Evolutionary conservation across 495 filamentous ascomycete species (phyloP).

Genomic region (Xylaria telfairii): DNA sequence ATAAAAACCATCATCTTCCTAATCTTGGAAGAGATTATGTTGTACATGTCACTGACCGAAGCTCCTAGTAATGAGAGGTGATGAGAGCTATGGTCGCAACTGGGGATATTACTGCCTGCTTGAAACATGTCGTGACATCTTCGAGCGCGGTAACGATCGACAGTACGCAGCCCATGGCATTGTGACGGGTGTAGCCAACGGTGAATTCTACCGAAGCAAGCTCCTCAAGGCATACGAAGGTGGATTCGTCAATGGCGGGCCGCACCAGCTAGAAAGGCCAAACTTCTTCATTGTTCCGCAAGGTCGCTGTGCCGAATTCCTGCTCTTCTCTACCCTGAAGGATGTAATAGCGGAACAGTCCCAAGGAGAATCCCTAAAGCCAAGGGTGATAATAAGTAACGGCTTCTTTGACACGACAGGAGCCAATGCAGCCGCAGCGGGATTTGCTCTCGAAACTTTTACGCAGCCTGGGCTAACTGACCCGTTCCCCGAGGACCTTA

Average conservation of each 20-base stretch:
- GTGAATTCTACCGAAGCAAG: conserved; percentile 20
- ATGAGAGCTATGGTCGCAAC: conserved; percentile 27
- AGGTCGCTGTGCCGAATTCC: conserved; percentile 25
- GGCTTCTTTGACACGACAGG: conserved; percentile 26
- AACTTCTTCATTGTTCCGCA: conserved; percentile 26
- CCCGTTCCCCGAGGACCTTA: conserved; percentile 13
- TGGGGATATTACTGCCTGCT: conserved; percentile 27
- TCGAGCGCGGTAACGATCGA: conserved; percentile 20
- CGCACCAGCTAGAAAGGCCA: conserved; percentile 15
- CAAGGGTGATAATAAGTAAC: conserved; percentile 21
- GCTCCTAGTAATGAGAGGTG: conserved; percentile 16
- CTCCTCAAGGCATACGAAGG: conserved; percentile 14
- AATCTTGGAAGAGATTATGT: background rate
- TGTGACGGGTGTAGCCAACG: conserved; percentile 10
- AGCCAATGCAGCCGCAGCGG: conserved; percentile 20
- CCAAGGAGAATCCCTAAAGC: background rate
- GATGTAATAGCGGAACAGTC: conserved; percentile 2
- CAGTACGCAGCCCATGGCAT: conserved; percentile 6
- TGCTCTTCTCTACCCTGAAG: conserved; percentile 17
- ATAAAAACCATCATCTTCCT: background rate
- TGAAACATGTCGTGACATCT: conserved; percentile 23
- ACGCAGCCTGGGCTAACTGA: conserved; percentile 17
- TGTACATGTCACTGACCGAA: conserved; percentile 11
- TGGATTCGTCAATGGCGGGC: conserved; percentile 25
- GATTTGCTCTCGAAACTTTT: conserved; percentile 22